Evolutionary conservation across 495 filamentous ascomycete species (phyloP).

Genomic region (Lepraria neglecta): DNA sequence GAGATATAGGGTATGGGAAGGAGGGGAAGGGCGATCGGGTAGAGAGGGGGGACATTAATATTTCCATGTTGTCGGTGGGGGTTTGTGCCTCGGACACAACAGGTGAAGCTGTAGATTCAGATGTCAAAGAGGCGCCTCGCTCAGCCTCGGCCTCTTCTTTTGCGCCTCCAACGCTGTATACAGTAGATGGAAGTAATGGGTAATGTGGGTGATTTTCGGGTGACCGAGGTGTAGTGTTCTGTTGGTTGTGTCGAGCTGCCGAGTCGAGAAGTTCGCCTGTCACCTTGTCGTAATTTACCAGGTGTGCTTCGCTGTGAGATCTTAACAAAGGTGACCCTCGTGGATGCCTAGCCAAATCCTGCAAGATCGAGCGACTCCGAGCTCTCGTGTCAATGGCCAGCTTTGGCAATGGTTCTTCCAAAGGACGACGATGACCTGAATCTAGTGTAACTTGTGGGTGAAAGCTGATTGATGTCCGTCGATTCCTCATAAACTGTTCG

Average conservation of each 20-base stretch:
- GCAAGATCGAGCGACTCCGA: slow-evolving; percentile 9
- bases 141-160: slow-evolving; percentile 33
- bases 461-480: slow-evolving; percentile 41
- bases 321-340: slow-evolving; percentile 12
- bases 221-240: slow-evolving; percentile 29
- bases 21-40: slow-evolving; percentile 39
- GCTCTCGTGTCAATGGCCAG: slow-evolving; percentile 19
- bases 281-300: slow-evolving; percentile 16
- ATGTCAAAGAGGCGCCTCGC: slow-evolving; percentile 55
- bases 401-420: slow-evolving; percentile 40
- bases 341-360: slow-evolving; percentile 13
- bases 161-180: slow-evolving; percentile 36
- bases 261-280: slow-evolving; percentile 16
- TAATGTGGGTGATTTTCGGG: slow-evolving; percentile 33
- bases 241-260: slow-evolving; percentile 8
- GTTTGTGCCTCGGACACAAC: slow-evolving; percentile 47
- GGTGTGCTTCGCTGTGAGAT: slow-evolving; percentile 24
- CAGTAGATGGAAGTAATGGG: slow-evolving; percentile 34
- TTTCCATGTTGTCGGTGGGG: slow-evolving; percentile 45
- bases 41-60: slow-evolving; percentile 49
- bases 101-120: slow-evolving; percentile 51
- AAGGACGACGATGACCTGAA: slow-evolving; percentile 34
- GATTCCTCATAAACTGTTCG: slow-evolving; percentile 40
- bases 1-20: slow-evolving; percentile 39
- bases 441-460: slow-evolving; percentile 39